phyloP scores from a whole-genome alignment of 352 stramenopile genomes.

The Phytophthora ramorum region DNA sequence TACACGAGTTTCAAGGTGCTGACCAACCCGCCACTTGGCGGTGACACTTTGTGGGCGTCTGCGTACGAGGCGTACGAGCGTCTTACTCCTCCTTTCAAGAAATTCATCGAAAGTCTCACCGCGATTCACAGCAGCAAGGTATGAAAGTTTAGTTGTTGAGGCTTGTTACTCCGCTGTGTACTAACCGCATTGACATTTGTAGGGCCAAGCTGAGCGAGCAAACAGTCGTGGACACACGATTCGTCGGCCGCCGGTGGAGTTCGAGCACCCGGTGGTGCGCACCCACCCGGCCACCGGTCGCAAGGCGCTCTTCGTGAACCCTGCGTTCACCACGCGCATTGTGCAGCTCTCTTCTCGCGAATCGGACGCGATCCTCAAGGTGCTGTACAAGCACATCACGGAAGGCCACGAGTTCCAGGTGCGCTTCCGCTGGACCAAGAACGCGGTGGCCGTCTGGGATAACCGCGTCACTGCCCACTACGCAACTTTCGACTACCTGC shows the following conservation, averaged over 20 bases:
- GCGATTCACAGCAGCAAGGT: slow-evolving; percentile 56
- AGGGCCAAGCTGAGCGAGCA: slow-evolving; percentile 38
- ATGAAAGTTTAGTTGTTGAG: background rate
- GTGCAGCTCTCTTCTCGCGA: slow-evolving; percentile 42
- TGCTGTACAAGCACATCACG: slow-evolving; percentile 30
- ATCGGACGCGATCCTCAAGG: slow-evolving; percentile 29
- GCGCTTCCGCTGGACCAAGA: slow-evolving; percentile 25
- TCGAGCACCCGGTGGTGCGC: slow-evolving; percentile 48
- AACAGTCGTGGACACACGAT: slow-evolving; percentile 29
- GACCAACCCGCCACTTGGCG: slow-evolving; percentile 40
- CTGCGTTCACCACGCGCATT: slow-evolving; percentile 47
- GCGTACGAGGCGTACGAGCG: slow-evolving; percentile 56
- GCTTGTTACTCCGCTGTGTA: background rate
- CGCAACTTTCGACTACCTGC: slow-evolving; percentile 28
- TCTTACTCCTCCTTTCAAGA: slow-evolving; percentile 44
- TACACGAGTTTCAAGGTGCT: slow-evolving; percentile 35
- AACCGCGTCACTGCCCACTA: slow-evolving; percentile 24
- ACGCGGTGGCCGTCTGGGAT: slow-evolving; percentile 24
- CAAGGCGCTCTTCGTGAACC: slow-evolving; percentile 48
- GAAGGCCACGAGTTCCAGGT: slow-evolving; percentile 25
- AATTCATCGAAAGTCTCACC: slow-evolving; percentile 45
- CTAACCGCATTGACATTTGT: background rate
- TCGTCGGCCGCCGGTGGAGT: slow-evolving; percentile 43
- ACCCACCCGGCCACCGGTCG: slow-evolving; percentile 37
- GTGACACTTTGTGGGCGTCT: slow-evolving; percentile 52